Evolutionary conservation across 202 grass and related monocot genomes (phyloP).

Genomic region (Eragrostis tef): DNA sequence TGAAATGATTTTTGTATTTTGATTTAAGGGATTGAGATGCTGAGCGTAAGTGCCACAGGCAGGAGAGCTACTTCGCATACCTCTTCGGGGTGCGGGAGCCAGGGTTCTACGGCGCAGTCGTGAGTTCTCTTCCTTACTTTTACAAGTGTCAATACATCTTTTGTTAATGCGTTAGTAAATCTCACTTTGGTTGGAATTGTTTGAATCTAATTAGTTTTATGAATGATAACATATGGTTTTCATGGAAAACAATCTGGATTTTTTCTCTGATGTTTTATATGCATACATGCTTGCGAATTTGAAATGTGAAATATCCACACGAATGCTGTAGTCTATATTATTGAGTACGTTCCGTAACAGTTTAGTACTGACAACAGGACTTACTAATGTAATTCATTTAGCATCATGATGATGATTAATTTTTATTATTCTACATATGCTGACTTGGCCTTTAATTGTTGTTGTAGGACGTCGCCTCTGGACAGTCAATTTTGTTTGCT

Average conservation of each 20-base stretch:
- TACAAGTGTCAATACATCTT: not conserved
- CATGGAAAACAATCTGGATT: not conserved
- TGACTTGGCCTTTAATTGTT: slow-evolving; percentile 46
- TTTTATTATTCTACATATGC: not conserved
- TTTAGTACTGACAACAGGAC: not conserved
- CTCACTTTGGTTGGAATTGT: not conserved
- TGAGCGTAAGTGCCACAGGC: slow-evolving; percentile 53
- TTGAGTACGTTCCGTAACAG: not conserved
- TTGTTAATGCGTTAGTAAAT: not conserved
- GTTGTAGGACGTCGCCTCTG: slow-evolving; percentile 76
- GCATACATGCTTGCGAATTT: not conserved
- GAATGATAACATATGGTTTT: not conserved
- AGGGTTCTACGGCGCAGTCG: slow-evolving; percentile 80
- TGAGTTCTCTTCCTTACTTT: slow-evolving; percentile 49
- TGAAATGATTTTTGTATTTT: not conserved
- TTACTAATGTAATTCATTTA: not conserved
- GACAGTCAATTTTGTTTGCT: slow-evolving; percentile 78
- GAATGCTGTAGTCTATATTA: not conserved
- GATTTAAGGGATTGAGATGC: not conserved
- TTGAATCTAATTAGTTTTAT: not conserved
- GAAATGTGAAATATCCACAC: not conserved
- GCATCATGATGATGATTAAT: not conserved
- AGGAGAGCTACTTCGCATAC: slow-evolving; percentile 97
- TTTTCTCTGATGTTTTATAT: not conserved
- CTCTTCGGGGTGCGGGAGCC: slow-evolving; percentile 87